Percentiles rank a stretch among this genome's conserved stretches.
phyloP scores from a whole-genome alignment of 164 flowering plant species.

The Tetracentron sinense region DNA sequence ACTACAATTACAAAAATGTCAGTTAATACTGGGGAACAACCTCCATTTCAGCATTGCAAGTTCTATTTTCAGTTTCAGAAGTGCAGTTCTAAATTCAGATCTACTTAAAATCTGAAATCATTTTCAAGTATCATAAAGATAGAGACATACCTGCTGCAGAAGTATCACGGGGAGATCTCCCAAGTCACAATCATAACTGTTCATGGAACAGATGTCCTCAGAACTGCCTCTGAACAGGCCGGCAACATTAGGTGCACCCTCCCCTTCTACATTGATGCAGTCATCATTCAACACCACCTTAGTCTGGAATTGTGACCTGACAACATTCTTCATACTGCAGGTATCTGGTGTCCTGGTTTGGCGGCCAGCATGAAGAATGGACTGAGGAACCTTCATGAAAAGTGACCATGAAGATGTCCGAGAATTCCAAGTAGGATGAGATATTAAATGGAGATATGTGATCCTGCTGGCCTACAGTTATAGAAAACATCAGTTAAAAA shows the following conservation, averaged over 20 bases:
- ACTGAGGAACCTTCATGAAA: constrained; percentile 63
- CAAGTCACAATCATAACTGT: constrained; percentile 70
- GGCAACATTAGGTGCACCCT: constrained; percentile 80
- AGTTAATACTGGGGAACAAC: neutral
- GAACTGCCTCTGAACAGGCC: constrained; percentile 62
- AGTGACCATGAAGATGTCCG: constrained; percentile 92
- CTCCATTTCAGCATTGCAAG: neutral
- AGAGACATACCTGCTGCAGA: constrained; percentile 70
- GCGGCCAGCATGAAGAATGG: constrained; percentile 43
- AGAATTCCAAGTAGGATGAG: constrained; percentile 94
- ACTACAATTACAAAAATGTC: neutral
- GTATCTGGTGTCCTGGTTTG: constrained; percentile 30
- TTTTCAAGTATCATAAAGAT: neutral
- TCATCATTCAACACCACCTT: constrained; percentile 82
- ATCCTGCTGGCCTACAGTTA: constrained; percentile 49
- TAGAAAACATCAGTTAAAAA: neutral
- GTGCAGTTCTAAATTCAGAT: neutral
- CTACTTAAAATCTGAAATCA: neutral
- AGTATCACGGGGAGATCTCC: constrained; percentile 74
- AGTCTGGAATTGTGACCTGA: constrained; percentile 65
- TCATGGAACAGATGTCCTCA: constrained; percentile 43
- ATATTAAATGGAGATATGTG: constrained; percentile 66
- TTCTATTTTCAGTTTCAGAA: neutral
- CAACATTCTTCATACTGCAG: constrained; percentile 22
- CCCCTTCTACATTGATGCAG: constrained; percentile 75